Conservation (phyloP, 768 basidiomycete genomes). For the Tricholoma sp. region DNA sequence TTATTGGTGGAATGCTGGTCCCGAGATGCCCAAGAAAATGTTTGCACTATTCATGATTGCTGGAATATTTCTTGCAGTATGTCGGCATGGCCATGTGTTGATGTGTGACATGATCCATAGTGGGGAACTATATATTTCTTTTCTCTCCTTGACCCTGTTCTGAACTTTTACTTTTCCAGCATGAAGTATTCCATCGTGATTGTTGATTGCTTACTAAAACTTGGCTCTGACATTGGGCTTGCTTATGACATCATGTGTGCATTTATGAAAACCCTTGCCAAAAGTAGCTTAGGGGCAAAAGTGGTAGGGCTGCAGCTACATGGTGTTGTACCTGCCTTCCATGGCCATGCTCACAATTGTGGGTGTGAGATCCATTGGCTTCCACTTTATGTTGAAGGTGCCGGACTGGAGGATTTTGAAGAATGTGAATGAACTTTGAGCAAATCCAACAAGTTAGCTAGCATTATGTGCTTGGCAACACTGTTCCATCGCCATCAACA, state of each 20-base stretch:
- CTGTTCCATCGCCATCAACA: slow-evolving; percentile 20
- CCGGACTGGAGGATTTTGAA: too few relatives aligned
- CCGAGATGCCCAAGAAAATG: slow-evolving; percentile 14
- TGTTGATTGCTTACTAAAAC: slow-evolving; percentile 14
- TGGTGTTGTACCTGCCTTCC: too few relatives aligned
- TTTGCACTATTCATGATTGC: slow-evolving; percentile 1
- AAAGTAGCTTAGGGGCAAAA: slow-evolving; percentile 14
- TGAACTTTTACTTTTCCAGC: slow-evolving; percentile 7
- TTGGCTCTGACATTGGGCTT: slow-evolving; percentile 11
- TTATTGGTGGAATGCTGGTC: not conserved
- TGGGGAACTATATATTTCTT: not conserved
- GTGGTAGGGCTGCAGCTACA: slow-evolving; percentile 2
- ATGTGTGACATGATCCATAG: slow-evolving; percentile 14
- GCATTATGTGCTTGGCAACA: slow-evolving; percentile 12
- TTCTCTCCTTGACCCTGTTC: not conserved
- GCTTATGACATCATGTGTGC: too few relatives aligned
- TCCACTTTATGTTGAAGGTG: slow-evolving; percentile 15
- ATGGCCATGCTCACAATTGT: slow-evolving; percentile 24
- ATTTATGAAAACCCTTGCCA: slow-evolving; percentile 16
- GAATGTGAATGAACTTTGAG: slow-evolving; percentile 22
- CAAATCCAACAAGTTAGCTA: slow-evolving; percentile 21
- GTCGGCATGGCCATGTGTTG: too few relatives aligned
- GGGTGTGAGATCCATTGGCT: slow-evolving; percentile 18
- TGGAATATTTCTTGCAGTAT: slow-evolving; percentile 20
- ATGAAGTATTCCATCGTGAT: slow-evolving; percentile 23